Conservation (phyloP, 345 rosid species). For the Populus ilicifolia region DNA sequence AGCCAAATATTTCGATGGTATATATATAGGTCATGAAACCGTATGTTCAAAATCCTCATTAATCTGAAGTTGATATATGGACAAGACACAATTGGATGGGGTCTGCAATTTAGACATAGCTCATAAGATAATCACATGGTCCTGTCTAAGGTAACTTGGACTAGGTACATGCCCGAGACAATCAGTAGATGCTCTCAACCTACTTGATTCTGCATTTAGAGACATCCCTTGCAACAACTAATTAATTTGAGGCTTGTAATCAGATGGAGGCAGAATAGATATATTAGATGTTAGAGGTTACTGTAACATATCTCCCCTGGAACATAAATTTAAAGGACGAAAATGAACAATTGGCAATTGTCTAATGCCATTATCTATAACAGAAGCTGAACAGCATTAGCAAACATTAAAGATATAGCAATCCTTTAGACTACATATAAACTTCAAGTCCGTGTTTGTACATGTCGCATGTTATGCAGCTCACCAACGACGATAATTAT, state of each 20-base stretch:
- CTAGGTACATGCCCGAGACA: too few species aligned
- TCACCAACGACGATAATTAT: neutral
- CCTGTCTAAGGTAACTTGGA: neutral
- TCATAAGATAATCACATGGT: neutral
- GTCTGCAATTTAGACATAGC: neutral
- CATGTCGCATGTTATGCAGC: neutral
- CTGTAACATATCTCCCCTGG: too few species aligned
- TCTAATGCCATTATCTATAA: neutral
- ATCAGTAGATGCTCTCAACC: too few species aligned
- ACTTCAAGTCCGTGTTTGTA: neutral
- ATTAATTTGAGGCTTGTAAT: too few species aligned
- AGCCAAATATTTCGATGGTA: neutral
- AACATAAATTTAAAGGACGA: neutral
- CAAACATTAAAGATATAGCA: neutral
- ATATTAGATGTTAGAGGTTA: too few species aligned
- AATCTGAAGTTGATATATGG: neutral
- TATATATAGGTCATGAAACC: neutral
- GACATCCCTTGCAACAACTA: too few species aligned
- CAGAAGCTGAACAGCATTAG: neutral
- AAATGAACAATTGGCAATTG: neutral
- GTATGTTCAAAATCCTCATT: too few species aligned
- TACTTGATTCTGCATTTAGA: too few species aligned
- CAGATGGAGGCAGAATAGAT: too few species aligned
- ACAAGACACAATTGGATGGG: neutral
- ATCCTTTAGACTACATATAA: too few species aligned